Conservation (phyloP, 2,329 filamentous ascomycete genomes). For the Leptodontidium sp. region DNA sequence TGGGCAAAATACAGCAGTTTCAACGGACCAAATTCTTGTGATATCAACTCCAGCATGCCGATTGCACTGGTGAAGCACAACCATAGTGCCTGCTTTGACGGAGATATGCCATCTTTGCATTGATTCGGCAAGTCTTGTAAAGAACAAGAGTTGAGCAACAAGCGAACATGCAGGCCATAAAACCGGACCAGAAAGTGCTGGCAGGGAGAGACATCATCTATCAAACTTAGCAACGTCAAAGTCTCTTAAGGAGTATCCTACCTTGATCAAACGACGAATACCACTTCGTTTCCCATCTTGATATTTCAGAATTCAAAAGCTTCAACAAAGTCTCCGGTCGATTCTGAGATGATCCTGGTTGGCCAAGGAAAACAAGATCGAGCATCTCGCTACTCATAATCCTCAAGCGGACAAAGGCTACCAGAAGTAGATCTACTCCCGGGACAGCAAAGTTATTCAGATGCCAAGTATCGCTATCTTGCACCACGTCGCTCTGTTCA, state of each 20-base stretch:
- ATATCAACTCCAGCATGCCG: slow-evolving; percentile 71
- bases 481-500: slow-evolving; percentile 49
- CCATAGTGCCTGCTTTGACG: slow-evolving; percentile 47
- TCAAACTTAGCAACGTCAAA: slow-evolving; percentile 5
- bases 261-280: slow-evolving; percentile 30
- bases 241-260: slow-evolving; percentile 20
- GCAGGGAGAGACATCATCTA: slow-evolving; percentile 37
- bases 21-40: slow-evolving; percentile 38
- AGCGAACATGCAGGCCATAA: slow-evolving; percentile 50
- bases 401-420: slow-evolving; percentile 50
- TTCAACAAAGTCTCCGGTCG: slow-evolving; percentile 30
- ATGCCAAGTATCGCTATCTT: slow-evolving; percentile 50
- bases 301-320: slow-evolving; percentile 33
- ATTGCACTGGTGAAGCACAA: slow-evolving; percentile 51
- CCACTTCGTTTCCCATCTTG: slow-evolving; percentile 36
- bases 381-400: slow-evolving; percentile 49
- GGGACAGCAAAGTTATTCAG: slow-evolving; percentile 44
- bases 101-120: slow-evolving; percentile 36
- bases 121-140: slow-evolving; percentile 47
- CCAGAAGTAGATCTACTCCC: slow-evolving; percentile 48
- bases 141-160: slow-evolving; percentile 50
- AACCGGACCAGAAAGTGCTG: slow-evolving; percentile 51
- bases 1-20: slow-evolving; percentile 51
- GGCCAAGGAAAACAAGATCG: slow-evolving; percentile 33
- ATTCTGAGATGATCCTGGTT: background rate